Conservation (phyloP, 176 grass and related monocot genomes). For the Avena atlantica region DNA sequence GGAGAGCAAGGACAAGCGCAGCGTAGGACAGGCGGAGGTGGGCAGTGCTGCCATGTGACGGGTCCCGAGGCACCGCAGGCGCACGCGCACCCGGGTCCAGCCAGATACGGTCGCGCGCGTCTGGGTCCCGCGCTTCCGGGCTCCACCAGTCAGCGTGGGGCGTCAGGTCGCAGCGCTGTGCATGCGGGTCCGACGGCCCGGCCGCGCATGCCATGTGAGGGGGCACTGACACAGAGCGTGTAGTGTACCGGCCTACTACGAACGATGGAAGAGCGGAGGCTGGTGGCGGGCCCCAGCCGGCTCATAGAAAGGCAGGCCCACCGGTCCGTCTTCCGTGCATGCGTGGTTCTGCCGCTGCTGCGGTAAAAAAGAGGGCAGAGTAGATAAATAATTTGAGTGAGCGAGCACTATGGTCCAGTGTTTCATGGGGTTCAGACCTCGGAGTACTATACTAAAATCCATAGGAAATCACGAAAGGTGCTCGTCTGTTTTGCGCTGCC, state of each 20-base stretch:
- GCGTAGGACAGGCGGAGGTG: not conserved
- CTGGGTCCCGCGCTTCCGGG: accelerated
- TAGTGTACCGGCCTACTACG: not conserved
- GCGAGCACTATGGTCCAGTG: not conserved
- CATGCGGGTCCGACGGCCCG: not conserved
- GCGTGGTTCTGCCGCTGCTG: not conserved
- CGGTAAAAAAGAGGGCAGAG: not conserved
- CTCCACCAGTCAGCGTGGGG: not conserved
- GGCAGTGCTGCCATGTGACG: constrained; percentile 22
- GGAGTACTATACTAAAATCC: not conserved
- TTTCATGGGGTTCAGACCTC: not conserved
- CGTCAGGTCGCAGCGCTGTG: not conserved
- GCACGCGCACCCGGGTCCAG: constrained; percentile 14
- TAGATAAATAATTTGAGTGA: not conserved
- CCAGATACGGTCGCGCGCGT: not conserved
- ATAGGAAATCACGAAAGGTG: not conserved
- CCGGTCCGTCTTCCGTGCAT: not conserved
- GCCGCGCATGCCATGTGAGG: constrained; percentile 26
- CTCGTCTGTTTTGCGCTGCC: not conserved
- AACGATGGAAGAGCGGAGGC: not conserved
- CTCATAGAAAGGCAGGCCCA: not conserved
- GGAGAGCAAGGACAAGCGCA: too few relatives aligned
- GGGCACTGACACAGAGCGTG: not conserved
- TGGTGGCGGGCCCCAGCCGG: not conserved
- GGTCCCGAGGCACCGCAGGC: not conserved